Conservation (phyloP, 345 rosid species). For the Nasturtium officinale region DNA sequence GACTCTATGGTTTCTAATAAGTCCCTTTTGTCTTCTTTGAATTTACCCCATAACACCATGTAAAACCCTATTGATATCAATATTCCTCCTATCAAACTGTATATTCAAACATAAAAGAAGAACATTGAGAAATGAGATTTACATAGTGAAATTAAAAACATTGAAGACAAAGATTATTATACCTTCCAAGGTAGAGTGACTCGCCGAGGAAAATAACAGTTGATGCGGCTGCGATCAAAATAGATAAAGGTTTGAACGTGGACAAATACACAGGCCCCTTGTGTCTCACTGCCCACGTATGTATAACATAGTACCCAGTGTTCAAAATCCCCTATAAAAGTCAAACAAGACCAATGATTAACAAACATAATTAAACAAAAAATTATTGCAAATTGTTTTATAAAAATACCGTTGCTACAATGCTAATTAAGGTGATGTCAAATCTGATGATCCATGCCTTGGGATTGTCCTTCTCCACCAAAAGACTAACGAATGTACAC, state of each 20-base stretch:
- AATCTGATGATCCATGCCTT: slow-evolving; percentile 66
- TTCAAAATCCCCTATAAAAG: slow-evolving; percentile 54
- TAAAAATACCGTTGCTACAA: slow-evolving; percentile 34
- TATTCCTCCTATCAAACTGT: slow-evolving; percentile 70
- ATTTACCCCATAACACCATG: slow-evolving; percentile 83
- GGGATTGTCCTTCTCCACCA: slow-evolving; percentile 49
- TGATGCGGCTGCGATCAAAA: slow-evolving; percentile 46
- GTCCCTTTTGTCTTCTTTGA: slow-evolving; percentile 55
- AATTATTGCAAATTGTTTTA: background rate
- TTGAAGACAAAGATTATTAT: background rate
- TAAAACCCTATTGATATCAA: slow-evolving; percentile 75
- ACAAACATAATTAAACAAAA: background rate
- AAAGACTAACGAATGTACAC: slow-evolving; percentile 58
- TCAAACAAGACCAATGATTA: background rate
- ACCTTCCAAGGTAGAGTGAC: slow-evolving; percentile 44
- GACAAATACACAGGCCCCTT: slow-evolving; percentile 56
- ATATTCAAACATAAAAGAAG: background rate
- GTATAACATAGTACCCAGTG: slow-evolving; percentile 47
- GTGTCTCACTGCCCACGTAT: slow-evolving; percentile 38
- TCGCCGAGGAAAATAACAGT: slow-evolving; percentile 48
- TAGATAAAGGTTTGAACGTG: slow-evolving; percentile 49
- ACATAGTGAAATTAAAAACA: slow-evolving; percentile 1
- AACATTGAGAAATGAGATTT: background rate
- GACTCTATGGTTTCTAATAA: slow-evolving; percentile 28
- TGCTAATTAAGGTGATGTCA: slow-evolving; percentile 50